A percentile compares a stretch with the other conserved stretches of the same genome.
These are phyloP conservation scores for Cytospora leucostoma DNA, from an alignment of 2,329 filamentous ascomycete genomes.

Conservation along the genomic window DNA sequence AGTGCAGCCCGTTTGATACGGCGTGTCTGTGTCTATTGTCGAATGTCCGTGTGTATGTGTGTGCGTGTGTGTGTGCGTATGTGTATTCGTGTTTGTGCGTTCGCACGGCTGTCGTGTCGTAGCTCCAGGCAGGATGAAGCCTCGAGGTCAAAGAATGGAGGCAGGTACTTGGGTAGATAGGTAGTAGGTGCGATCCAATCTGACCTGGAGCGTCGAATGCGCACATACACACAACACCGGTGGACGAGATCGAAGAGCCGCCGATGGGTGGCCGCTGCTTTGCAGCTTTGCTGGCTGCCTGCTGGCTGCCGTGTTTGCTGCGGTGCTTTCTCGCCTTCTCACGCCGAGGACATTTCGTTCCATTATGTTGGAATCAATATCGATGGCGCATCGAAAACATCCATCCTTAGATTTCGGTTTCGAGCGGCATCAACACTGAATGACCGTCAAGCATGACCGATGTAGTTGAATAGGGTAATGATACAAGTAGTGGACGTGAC, in stretches of 20 bases:
- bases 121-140: no score
- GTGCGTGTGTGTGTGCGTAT: not conserved
- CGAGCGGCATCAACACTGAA: not conserved
- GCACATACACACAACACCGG: no score
- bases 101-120: no score
- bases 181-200: no score
- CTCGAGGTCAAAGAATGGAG: no score
- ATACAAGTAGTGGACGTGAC: not conserved
- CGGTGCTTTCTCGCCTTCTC: not conserved
- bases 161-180: no score
- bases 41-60: conserved; percentile 5
- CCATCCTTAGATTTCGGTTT: not conserved
- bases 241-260: not conserved
- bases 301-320: not conserved
- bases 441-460: not conserved
- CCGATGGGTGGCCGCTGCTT: not conserved
- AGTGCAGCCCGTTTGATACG: not conserved
- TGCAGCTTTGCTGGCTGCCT: not conserved
- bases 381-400: not conserved
- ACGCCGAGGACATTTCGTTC: no score
- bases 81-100: not conserved
- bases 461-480: not conserved
- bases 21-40: conserved; percentile 1
- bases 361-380: no score
- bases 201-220: no score